Evolutionary conservation across 2,329 filamentous ascomycete genomes (phyloP).

Genomic region (Colletotrichum limetticola): DNA sequence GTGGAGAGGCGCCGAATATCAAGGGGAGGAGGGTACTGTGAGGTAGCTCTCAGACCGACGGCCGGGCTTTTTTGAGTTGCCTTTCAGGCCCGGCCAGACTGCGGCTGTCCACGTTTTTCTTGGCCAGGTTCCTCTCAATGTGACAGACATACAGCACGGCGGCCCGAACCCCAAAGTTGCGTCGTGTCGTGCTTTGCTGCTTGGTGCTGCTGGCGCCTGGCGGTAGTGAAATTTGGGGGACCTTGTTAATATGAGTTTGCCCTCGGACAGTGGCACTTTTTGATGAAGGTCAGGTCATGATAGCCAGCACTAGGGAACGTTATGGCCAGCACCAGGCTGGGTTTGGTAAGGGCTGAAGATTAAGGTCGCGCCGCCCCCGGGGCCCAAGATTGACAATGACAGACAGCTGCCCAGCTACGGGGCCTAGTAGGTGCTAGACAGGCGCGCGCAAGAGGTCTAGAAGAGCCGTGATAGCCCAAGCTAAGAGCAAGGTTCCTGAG

Average conservation of each 20-base stretch:
- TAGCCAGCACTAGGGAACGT: neutral
- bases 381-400: conserved; percentile 22
- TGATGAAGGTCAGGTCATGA: neutral
- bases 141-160: neutral
- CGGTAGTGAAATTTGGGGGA: neutral
- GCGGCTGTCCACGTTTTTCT: neutral
- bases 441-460: neutral
- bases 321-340: conserved; percentile 4
- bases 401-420: conserved; percentile 14
- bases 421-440: neutral
- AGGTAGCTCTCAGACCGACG: neutral
- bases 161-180: neutral
- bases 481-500: conserved; percentile 20
- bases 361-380: neutral
- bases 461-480: neutral
- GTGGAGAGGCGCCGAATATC: no score
- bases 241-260: neutral
- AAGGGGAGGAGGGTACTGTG: neutral
- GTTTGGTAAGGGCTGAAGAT: conserved; percentile 9
- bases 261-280: neutral
- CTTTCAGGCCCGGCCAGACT: neutral
- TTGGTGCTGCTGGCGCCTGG: no score
- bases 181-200: neutral
- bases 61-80: neutral
- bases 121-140: neutral